Percentiles rank a stretch among this genome's conserved stretches.
phyloP scores from a whole-genome alignment of 345 rosid genomes.

The Sisymbrium irio region DNA sequence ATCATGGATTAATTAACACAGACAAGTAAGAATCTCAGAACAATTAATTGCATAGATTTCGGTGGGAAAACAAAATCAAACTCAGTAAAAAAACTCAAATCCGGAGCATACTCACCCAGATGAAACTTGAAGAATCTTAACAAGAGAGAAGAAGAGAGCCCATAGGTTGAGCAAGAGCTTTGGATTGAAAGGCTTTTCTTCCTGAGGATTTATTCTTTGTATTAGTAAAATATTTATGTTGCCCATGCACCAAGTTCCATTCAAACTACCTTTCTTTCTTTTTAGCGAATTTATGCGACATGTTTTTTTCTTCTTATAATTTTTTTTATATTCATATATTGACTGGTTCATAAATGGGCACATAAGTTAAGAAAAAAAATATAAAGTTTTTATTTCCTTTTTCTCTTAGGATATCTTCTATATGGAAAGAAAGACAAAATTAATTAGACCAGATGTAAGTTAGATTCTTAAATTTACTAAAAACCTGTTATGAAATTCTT shows the following conservation, averaged over 20 bases:
- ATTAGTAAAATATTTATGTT: constrained; percentile 8
- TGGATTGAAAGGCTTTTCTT: background rate
- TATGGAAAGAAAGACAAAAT: too few relatives aligned
- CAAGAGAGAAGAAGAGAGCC: background rate
- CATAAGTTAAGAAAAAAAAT: background rate
- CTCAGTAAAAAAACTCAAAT: background rate
- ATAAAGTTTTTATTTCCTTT: background rate
- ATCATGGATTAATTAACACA: background rate
- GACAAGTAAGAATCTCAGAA: background rate
- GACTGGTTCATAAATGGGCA: constrained; percentile 6
- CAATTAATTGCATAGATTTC: background rate
- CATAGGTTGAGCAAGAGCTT: constrained; percentile 9
- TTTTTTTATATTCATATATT: background rate
- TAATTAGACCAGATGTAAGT: too few relatives aligned
- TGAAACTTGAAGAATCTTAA: background rate
- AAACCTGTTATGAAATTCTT: background rate
- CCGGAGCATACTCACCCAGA: constrained; percentile 11
- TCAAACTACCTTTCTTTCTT: constrained; percentile 20
- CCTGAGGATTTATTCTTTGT: constrained; percentile 6
- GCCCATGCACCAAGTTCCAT: constrained; percentile 34
- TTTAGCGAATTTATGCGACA: constrained; percentile 25
- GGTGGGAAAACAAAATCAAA: background rate
- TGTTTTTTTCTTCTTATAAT: background rate
- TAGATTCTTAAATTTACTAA: background rate
- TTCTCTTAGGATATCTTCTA: too few relatives aligned